phyloP scores from a whole-genome alignment of 1,139 yeast species.

The Pichia sp. region DNA sequence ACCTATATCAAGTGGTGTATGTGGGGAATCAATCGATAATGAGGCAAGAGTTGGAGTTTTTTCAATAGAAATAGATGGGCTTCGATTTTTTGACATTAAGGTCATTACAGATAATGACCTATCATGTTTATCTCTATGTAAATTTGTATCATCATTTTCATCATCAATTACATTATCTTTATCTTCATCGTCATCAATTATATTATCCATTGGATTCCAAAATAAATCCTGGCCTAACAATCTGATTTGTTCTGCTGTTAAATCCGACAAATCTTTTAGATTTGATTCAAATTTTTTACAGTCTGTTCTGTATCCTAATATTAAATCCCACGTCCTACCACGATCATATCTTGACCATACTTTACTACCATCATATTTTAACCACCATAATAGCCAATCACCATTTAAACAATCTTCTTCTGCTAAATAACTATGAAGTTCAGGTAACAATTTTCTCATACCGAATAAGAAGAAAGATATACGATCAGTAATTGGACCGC shows the following conservation, averaged over 20 bases:
- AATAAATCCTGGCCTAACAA: slow-evolving; percentile 31
- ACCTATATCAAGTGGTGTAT: slow-evolving; percentile 7
- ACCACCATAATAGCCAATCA: slow-evolving; percentile 94
- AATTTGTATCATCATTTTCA: background rate
- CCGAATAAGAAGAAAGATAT: slow-evolving; percentile 67
- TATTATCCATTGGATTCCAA: slow-evolving; percentile 30
- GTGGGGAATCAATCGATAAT: slow-evolving; percentile 11
- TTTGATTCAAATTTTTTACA: slow-evolving; percentile 29
- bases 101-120: slow-evolving; percentile 29
- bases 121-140: slow-evolving; percentile 14
- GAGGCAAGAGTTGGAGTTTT: slow-evolving; percentile 26
- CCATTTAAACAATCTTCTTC: slow-evolving; percentile 83
- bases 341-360: slow-evolving; percentile 78
- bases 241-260: slow-evolving; percentile 22
- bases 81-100: slow-evolving; percentile 18
- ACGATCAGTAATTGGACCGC: slow-evolving; percentile 66
- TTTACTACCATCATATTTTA: slow-evolving; percentile 86
- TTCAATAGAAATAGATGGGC: slow-evolving; percentile 18
- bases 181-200: slow-evolving; percentile 13
- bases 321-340: slow-evolving; percentile 83
- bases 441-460: slow-evolving; percentile 64
- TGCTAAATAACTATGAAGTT: slow-evolving; percentile 65
- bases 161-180: slow-evolving; percentile 1
- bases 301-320: slow-evolving; percentile 70
- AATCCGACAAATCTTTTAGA: slow-evolving; percentile 19